phyloP scores from a whole-genome alignment of 768 basidiomycete species.

The Kondoa malvinella region DNA sequence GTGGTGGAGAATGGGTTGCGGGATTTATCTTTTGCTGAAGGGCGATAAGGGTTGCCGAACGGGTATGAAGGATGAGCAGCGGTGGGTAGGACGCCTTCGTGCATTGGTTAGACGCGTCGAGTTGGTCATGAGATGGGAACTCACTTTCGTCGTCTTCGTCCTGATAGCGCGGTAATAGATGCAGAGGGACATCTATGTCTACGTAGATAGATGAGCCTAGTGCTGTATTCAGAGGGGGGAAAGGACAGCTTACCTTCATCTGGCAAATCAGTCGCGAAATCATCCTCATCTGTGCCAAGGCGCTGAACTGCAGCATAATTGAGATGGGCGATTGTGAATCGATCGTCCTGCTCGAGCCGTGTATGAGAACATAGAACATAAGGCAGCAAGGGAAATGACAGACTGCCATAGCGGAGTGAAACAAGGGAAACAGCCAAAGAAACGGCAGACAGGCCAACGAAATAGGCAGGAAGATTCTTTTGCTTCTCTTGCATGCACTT shows the following conservation, averaged over 20 bases:
- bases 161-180: conserved; percentile 6
- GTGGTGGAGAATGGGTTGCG: conserved; percentile 1
- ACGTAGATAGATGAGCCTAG: not conserved
- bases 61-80: conserved; percentile 3
- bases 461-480: not conserved
- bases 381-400: not conserved
- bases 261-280: conserved; percentile 2
- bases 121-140: not conserved
- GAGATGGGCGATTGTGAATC: conserved; percentile 3
- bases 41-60: conserved; percentile 7
- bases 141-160: conserved; percentile 8
- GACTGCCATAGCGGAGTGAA: conserved; percentile 2
- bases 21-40: not conserved
- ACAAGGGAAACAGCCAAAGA: not conserved
- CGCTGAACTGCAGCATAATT: conserved; percentile 1
- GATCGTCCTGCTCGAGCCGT: not conserved
- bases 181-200: conserved; percentile 4
- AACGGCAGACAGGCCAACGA: not conserved
- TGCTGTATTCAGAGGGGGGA: not conserved
- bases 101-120: not conserved
- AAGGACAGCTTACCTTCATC: conserved; percentile 4
- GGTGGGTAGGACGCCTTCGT: conserved; percentile 5
- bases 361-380: not conserved
- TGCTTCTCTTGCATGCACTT: not conserved
- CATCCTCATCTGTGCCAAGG: conserved; percentile 4